Base-by-base conservation (phyloP, 1,284 basidiomycete genomes). In the Vanrija sp. region DNA sequence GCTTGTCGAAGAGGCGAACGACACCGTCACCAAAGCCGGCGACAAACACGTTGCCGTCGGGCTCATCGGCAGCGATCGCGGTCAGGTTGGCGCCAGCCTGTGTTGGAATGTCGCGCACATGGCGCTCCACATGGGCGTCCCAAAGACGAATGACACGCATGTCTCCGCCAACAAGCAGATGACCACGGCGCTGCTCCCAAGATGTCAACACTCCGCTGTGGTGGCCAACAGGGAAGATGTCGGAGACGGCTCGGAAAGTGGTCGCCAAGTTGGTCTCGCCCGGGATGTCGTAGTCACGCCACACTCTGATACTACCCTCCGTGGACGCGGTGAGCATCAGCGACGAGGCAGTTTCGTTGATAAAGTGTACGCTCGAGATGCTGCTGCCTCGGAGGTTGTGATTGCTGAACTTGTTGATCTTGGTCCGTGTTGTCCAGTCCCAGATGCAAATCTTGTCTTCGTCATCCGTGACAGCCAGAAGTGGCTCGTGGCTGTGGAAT, bases 271-370 rank as follows among this genome's bases (percentile, higher is more conserved):
- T 86, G 74, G 80, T 92, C 82, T 78, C 73, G 21, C 73, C 71
- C 0, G 76, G 72, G 7, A 68, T 66, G 39, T 81, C 81, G 69
- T 97, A 98, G 70, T 97, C 90, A 47, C 92, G 84, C 78, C 89
- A 98, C 43, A 98, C 80, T 40, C 93, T 87, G 58, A 98, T 85
- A 60, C 92, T 84, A 21, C 94, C 95, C 69, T 98, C 94, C 45
- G 91, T 86, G 52, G 93, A 88, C 8, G 86, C 92, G 42, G 90
- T 87, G 53, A 98, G 78, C 58, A 98, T 86, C 57, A 98, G 85
- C 1, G 91, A 91, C 19, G 91, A 89, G 12, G 92, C 88, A 58
- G 96, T 93, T 76, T 98, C 91, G 72, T 98, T 98, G 75, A 98
- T 91, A 69, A 98, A 87, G 53, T 91, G 83, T n/a, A 97, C 78